Evolutionary conservation across 371 early-diverging fungal species (phyloP), one percentile per base, ranked within the genome.

Genomic region (Syncephalis plumigaleata): DNA sequence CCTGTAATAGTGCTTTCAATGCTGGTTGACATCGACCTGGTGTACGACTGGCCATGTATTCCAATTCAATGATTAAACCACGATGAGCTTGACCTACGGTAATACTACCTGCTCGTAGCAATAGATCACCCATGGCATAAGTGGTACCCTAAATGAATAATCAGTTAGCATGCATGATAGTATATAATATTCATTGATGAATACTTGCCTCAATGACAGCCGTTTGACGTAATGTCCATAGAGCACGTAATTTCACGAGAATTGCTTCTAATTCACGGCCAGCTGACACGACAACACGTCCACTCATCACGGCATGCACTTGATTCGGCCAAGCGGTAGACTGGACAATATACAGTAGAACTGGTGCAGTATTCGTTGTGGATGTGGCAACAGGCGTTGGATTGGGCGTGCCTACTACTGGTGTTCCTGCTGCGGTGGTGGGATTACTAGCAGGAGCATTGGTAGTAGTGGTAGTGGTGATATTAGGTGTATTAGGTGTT

Each of bases 251-350:
- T 25, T 44, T 52, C 36, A 20, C 26, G 2, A 52, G 16, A 43
- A 52, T 47, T n/a, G n/a, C 20, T 20, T 52, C 53, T 31, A 46
- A 26, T 23, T 52, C 53, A 26, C 44, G 43, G 36, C 47, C 48
- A 21, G 48, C 36, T 27, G 46, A 46, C 20, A 52, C 36, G 17
- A 52, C 42, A 3, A 47, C 43, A 31, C 31, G 31, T 25, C 47
- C 48, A 9, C 47, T 47, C 13, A 51, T 38, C 23, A 51, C 21
- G n/a, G 40, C 16, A n/a, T 18, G 21, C 3, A 40, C 40, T 21
- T 16, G 21, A 21, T 21, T 40, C 4, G 40, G 40, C 18, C 21
- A 40, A 8, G 40, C 16, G 7, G 40, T 18, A 5, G 16, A 21
- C 8, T 40, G 21, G 4, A 40, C 15, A 18, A 40, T 8, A 21